These are phyloP conservation scores for Fusarium oligoseptatum DNA, from an alignment of 2,329 filamentous ascomycete genomes.

Conservation along the genomic window DNA sequence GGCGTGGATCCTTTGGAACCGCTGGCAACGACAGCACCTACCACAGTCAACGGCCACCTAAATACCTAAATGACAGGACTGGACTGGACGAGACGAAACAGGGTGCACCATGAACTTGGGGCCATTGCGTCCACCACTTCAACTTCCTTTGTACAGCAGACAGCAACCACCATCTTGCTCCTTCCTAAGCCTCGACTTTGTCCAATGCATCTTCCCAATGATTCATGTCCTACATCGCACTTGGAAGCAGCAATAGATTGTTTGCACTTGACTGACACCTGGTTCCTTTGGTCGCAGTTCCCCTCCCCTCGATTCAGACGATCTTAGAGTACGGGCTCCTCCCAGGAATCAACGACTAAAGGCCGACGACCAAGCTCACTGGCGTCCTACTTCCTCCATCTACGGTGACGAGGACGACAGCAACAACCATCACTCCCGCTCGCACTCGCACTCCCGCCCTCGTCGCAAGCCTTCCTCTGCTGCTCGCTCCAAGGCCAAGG, in stretches of 20 bases:
- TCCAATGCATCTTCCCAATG: neutral
- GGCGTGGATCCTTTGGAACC: slow-evolving; percentile 7
- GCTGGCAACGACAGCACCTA: slow-evolving; percentile 1
- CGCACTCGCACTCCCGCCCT: neutral
- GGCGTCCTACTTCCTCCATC: slow-evolving; percentile 69
- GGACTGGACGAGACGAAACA: slow-evolving; percentile 2
- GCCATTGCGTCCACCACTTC: slow-evolving; percentile 13
- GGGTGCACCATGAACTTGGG: slow-evolving; percentile 18
- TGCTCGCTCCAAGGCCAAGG: slow-evolving; percentile 55
- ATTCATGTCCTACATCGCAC: slow-evolving; percentile 1
- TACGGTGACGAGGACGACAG: slow-evolving; percentile 50
- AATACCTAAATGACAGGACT: neutral
- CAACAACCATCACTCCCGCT: slow-evolving; percentile 32
- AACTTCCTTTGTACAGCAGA: slow-evolving; percentile 6
- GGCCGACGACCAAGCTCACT: slow-evolving; percentile 44
- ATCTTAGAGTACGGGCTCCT: slow-evolving; percentile 47
- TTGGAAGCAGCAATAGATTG: slow-evolving; percentile 4
- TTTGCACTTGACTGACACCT: slow-evolving; percentile 36
- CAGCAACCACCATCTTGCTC: neutral
- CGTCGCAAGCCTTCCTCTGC: slow-evolving; percentile 24
- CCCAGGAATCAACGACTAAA: slow-evolving; percentile 53
- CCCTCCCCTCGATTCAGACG: slow-evolving; percentile 40
- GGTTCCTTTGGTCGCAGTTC: slow-evolving; percentile 36
- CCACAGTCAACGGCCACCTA: neutral
- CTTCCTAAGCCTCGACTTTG: neutral